A percentile compares a stretch with the other conserved stretches of the same genome.
Conservation (phyloP, 305 asterid genomes). For the Vinca major region DNA sequence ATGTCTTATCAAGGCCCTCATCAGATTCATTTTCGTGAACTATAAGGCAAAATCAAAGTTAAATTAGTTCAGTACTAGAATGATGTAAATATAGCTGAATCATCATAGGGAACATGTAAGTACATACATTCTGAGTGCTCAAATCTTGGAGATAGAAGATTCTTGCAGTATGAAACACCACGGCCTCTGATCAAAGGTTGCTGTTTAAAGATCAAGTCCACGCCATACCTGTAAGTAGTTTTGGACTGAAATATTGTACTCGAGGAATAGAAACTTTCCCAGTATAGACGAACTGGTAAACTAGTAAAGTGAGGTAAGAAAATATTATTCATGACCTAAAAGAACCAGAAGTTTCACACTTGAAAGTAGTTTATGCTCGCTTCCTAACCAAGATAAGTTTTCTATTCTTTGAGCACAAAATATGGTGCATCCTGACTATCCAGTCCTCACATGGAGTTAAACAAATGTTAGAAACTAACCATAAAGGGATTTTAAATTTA, state of each 20-base stretch:
- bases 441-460: slow-evolving; percentile 23
- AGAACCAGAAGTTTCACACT: slow-evolving; percentile 17
- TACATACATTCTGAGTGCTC: slow-evolving; percentile 82
- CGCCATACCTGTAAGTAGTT: slow-evolving; percentile 69
- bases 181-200: slow-evolving; percentile 94
- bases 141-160: slow-evolving; percentile 88
- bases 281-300: slow-evolving; percentile 20
- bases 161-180: slow-evolving; percentile 98
- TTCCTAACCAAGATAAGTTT: slow-evolving; percentile 19
- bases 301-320: slow-evolving; percentile 15
- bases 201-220: slow-evolving; percentile 60
- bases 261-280: slow-evolving; percentile 22
- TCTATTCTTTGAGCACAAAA: slow-evolving; percentile 22
- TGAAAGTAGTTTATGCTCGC: slow-evolving; percentile 17
- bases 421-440: slow-evolving; percentile 26
- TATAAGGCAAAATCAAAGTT: slow-evolving; percentile 21
- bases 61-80: slow-evolving; percentile 18
- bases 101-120: slow-evolving; percentile 11
- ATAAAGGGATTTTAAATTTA: neutral
- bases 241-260: slow-evolving; percentile 27
- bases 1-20: slow-evolving; percentile 74
- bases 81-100: slow-evolving; percentile 20
- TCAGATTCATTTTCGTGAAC: slow-evolving; percentile 63
- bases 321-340: slow-evolving; percentile 10
- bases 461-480: slow-evolving; percentile 18